phyloP scores from a whole-genome alignment of 805 yeast species.

The Candida coleopterorum region DNA sequence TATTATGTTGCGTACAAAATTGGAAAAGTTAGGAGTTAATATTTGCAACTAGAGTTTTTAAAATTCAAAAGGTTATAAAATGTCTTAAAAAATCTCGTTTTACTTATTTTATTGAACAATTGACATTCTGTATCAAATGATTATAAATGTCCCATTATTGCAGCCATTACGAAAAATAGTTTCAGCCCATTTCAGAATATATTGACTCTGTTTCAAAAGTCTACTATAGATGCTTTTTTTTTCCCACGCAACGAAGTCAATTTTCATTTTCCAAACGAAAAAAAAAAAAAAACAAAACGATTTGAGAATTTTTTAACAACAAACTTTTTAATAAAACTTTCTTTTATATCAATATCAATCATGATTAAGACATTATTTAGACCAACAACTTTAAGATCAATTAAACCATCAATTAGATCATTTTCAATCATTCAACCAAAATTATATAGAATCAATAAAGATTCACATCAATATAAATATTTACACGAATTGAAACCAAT shows the following conservation, averaged over 20 bases:
- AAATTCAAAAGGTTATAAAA: no score
- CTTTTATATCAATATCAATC: neutral
- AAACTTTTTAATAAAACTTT: neutral
- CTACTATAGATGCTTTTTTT: no score
- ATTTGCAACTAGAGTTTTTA: no score
- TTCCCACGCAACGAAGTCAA: neutral
- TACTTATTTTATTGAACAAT: no score
- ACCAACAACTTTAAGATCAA: conserved; percentile 6
- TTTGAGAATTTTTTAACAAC: conserved; percentile 1
- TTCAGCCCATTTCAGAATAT: no score
- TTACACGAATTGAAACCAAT: conserved; percentile 37
- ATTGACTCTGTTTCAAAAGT: conserved; percentile 4
- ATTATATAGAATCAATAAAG: conserved; percentile 29
- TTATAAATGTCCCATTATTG: no score
- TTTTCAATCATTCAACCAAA: neutral
- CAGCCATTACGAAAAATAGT: no score
- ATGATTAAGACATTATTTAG: conserved; percentile 10
- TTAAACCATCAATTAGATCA: conserved; percentile 11
- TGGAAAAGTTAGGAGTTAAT: no score
- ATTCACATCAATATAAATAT: conserved; percentile 37
- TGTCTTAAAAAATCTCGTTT: no score
- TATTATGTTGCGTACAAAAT: no score
- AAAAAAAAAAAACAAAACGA: no score
- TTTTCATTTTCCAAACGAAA: neutral
- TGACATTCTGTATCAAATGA: no score